phyloP scores from a whole-genome alignment of 305 asterid species.

The Andrographis paniculata region DNA sequence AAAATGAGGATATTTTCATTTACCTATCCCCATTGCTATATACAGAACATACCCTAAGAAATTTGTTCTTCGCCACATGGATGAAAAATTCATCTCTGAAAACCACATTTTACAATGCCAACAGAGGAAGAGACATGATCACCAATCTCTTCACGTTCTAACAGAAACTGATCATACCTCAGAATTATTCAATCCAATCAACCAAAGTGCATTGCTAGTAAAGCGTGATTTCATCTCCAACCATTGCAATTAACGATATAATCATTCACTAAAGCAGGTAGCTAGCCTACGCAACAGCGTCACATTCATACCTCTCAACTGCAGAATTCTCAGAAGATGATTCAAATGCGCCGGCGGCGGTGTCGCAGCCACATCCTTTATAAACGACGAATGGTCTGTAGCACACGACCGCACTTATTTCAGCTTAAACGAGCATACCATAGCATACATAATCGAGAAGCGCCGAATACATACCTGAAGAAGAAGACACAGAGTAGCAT shows the following conservation, averaged over 20 bases:
- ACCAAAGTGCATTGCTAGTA: too few relatives aligned
- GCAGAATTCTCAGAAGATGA: conserved; percentile 70
- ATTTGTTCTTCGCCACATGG: too few relatives aligned
- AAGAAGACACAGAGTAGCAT: conserved; percentile 69
- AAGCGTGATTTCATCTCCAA: neutral
- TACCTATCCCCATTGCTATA: too few relatives aligned
- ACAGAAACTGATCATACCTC: too few relatives aligned
- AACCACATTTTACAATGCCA: neutral
- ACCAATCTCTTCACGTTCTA: too few relatives aligned
- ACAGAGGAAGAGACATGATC: too few relatives aligned
- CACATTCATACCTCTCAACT: conserved; percentile 62
- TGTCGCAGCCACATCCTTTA: conserved; percentile 66
- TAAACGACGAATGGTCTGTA: conserved; percentile 68
- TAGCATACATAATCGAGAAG: neutral
- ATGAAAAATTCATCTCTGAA: too few relatives aligned
- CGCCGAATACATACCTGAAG: conserved; percentile 32
- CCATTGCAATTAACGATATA: neutral
- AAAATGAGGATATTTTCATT: too few relatives aligned
- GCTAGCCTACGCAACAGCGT: neutral
- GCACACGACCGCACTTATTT: conserved; percentile 4
- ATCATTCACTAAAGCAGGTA: neutral
- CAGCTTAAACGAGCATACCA: neutral
- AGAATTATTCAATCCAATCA: too few relatives aligned
- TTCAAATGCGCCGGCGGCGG: conserved; percentile 83
- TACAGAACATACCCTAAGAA: too few relatives aligned